Evolutionary conservation across 1,284 basidiomycete genomes (phyloP).

Genomic region (Melampsora americana): DNA sequence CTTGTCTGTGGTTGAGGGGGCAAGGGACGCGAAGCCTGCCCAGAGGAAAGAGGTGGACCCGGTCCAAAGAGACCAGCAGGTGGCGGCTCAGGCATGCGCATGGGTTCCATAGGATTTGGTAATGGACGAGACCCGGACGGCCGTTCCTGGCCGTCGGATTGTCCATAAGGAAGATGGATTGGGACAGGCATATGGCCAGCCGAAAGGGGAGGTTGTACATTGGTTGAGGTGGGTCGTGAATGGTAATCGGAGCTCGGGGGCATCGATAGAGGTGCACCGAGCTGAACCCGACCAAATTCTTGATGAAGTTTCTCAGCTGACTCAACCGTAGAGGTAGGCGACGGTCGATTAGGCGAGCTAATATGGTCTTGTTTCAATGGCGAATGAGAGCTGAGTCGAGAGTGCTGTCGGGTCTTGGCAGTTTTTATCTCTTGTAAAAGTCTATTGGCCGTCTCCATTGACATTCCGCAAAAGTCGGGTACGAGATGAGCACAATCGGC

Average conservation of each 20-base stretch:
- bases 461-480: constrained; percentile 99
- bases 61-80: background rate
- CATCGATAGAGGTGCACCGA: constrained; percentile 44
- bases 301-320: constrained; percentile 46
- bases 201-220: constrained; percentile 13
- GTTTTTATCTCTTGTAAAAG: constrained; percentile 79
- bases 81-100: background rate
- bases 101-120: too few relatives aligned
- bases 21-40: constrained; percentile 18
- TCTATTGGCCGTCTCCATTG: constrained; percentile 97
- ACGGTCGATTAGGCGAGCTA: background rate
- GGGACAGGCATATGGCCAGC: constrained; percentile 13
- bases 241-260: constrained; percentile 14
- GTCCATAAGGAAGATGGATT: constrained; percentile 4
- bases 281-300: constrained; percentile 37
- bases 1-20: constrained; percentile 22
- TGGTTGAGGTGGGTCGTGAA: constrained; percentile 8
- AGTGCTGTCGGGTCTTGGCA: constrained; percentile 59
- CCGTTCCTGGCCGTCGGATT: constrained; percentile 18
- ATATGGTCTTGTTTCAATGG: constrained; percentile 13
- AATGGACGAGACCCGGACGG: background rate
- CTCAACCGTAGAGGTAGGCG: constrained; percentile 47
- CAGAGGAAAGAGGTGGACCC: background rate
- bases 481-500: constrained; percentile 97
- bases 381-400: constrained; percentile 50